Percentiles rank a stretch among this genome's conserved stretches.
Evolutionary conservation across 768 basidiomycete genomes (phyloP).

Genomic region (Hortiboletus flavorubellus): DNA sequence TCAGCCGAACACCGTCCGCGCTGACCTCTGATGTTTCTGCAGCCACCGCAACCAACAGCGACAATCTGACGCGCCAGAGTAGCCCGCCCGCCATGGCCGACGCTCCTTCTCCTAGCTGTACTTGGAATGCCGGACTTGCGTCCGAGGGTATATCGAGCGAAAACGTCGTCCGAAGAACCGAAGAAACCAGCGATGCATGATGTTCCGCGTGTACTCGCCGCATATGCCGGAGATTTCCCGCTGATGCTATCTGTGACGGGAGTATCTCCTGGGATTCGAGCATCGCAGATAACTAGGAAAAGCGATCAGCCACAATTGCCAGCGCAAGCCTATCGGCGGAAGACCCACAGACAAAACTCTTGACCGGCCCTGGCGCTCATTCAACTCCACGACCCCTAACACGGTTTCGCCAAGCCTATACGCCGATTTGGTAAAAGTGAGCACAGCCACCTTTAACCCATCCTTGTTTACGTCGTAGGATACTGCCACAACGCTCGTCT

Average conservation of each 20-base stretch:
- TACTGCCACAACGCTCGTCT: slow-evolving; percentile 41
- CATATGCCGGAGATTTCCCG: slow-evolving; percentile 48
- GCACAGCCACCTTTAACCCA: slow-evolving; percentile 80
- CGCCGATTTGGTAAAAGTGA: slow-evolving; percentile 90
- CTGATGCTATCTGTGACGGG: slow-evolving; percentile 55
- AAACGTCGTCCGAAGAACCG: slow-evolving; percentile 78
- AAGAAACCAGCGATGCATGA: slow-evolving; percentile 69
- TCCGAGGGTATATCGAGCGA: slow-evolving; percentile 91
- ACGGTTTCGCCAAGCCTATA: slow-evolving; percentile 93
- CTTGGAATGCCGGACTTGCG: slow-evolving; percentile 81
- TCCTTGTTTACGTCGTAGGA: slow-evolving; percentile 97
- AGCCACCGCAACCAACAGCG: slow-evolving; percentile 78
- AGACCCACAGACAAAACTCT: slow-evolving; percentile 77
- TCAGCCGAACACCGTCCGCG: slow-evolving; percentile 50
- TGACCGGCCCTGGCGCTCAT: slow-evolving; percentile 62
- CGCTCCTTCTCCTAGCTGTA: slow-evolving; percentile 45
- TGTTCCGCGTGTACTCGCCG: slow-evolving; percentile 84
- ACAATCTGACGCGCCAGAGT: slow-evolving; percentile 86
- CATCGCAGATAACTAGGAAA: slow-evolving; percentile 74
- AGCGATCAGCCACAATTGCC: neutral
- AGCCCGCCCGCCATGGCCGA: slow-evolving; percentile 59
- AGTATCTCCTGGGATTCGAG: slow-evolving; percentile 87
- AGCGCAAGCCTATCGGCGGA: neutral
- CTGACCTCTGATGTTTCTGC: slow-evolving; percentile 42
- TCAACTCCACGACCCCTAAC: slow-evolving; percentile 83